Evolutionary conservation across 495 filamentous ascomycete species (phyloP).

Genomic region (Xylaria cubensis): DNA sequence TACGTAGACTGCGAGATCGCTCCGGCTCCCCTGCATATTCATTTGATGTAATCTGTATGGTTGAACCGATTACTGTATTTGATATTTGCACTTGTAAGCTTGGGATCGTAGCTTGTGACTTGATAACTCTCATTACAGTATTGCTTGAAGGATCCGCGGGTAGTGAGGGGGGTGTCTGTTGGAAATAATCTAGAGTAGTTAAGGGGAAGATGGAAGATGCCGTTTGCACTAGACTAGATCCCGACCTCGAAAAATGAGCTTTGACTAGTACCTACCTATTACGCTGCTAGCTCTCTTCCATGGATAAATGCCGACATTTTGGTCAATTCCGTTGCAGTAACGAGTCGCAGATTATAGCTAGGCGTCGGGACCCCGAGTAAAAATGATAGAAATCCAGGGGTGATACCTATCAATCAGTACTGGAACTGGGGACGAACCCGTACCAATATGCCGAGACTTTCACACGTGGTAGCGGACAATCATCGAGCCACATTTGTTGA

Average conservation of each 20-base stretch:
- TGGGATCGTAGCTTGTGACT: slow-evolving; percentile 6
- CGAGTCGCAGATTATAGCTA: neutral
- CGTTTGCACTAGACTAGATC: neutral
- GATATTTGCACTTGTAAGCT: slow-evolving; percentile 6
- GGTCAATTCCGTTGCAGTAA: neutral
- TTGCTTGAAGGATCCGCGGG: slow-evolving; percentile 4
- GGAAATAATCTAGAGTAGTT: slow-evolving; percentile 4
- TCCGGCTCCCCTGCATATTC: slow-evolving; percentile 16
- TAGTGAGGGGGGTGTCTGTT: slow-evolving; percentile 4
- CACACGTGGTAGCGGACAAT: slow-evolving; percentile 22
- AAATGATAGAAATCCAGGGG: neutral
- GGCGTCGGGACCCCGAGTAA: slow-evolving; percentile 1
- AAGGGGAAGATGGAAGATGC: slow-evolving; percentile 11
- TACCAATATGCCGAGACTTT: slow-evolving; percentile 24
- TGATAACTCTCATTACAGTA: neutral
- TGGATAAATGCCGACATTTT: neutral
- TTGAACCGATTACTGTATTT: slow-evolving; percentile 26
- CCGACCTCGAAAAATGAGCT: neutral
- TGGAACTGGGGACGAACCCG: neutral
- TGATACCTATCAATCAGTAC: neutral
- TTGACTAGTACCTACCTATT: slow-evolving; percentile 1
- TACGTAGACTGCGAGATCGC: neutral
- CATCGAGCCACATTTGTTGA: slow-evolving; percentile 10
- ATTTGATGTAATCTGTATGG: slow-evolving; percentile 1
- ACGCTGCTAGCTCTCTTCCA: slow-evolving; percentile 9